Evolutionary conservation across 140 eudicot genomes (phyloP), one percentile per base, ranked within the genome.

Genomic region (Senecio squalidus): DNA sequence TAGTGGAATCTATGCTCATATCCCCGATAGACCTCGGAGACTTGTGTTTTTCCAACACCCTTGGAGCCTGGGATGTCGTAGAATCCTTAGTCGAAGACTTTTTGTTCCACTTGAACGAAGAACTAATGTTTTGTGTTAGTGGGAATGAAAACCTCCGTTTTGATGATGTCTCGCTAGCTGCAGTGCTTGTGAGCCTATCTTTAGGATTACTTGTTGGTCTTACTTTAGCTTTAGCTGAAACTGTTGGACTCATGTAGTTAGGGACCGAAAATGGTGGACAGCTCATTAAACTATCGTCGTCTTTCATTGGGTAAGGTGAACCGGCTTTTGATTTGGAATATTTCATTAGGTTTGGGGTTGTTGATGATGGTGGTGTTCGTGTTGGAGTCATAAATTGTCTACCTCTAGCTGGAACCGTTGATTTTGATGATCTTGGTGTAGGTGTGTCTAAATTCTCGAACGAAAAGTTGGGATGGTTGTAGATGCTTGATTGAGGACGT

Each of bases 211-310:
- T 75, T 14, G 58, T 78, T 10, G 85, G 74, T 66, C 94, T 75
- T 10, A 58, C 80, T 74, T 92, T 92, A 13, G 98, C 98, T 65
- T 81, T 84, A 0, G 98, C 95, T 11, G 98, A 92, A 8, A 68
- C 83, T 0, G 98, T 92, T 0, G 98, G 95, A 14, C 76, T 43
- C 98, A 92, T 92, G 77, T 92, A 92, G 31, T 75, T 84, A 15
- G 98, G 98, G 26, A 59, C 96, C 3, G 95, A 92, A 72, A 91
- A 86, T 0, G 96, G 94, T 0, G 96, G 98, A 64, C 98, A 91
- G 78, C 98, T 91, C 71, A 71, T 82, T 49, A 91, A 78, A 75
- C 98, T 91, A 55, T 91, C 98, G 25, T 87, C 88, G 16, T 91
- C 98, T 57, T 65, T 91, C 73, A 90, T 15, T 10, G 84, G 74